Evolutionary conservation across 1,284 basidiomycete species (phyloP).

Genomic region (Apiotrichum gracile): DNA sequence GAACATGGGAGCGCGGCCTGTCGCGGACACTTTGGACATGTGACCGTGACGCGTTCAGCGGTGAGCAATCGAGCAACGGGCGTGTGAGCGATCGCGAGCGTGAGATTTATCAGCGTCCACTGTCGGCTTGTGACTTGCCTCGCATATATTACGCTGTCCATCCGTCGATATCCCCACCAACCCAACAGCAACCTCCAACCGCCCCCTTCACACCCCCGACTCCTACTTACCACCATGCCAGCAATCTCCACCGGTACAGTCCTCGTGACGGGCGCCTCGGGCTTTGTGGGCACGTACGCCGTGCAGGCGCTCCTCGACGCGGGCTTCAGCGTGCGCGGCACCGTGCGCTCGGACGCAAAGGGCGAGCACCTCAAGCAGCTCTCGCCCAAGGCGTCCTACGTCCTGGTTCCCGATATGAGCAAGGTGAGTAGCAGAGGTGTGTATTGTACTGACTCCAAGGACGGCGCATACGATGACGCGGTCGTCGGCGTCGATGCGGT

Average conservation of each 20-base stretch:
- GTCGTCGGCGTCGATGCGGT: constrained; percentile 62
- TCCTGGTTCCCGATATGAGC: constrained; percentile 56
- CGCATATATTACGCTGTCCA: too few relatives aligned
- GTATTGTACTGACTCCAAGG: constrained; percentile 36
- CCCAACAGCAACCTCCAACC: too few relatives aligned
- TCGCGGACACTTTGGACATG: too few relatives aligned
- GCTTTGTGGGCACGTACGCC: constrained; percentile 28
- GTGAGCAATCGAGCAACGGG: too few relatives aligned
- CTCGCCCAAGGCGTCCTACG: constrained; percentile 51
- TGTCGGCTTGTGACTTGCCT: too few relatives aligned
- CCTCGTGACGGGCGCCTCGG: constrained; percentile 28
- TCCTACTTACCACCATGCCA: constrained; percentile 46
- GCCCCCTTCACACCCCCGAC: not conserved
- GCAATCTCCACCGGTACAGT: constrained; percentile 45
- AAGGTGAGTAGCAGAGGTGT: constrained; percentile 38
- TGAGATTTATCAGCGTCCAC: too few relatives aligned
- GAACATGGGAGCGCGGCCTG: too few relatives aligned
- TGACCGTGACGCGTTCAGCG: too few relatives aligned
- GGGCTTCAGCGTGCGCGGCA: constrained; percentile 52
- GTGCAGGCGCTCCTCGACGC: constrained; percentile 24
- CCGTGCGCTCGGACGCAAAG: constrained; percentile 55
- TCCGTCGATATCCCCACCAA: too few relatives aligned
- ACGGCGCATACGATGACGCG: constrained; percentile 62
- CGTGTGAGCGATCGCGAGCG: too few relatives aligned
- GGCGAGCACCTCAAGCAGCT: constrained; percentile 51